Evolutionary conservation across 1,284 basidiomycete species (phyloP).

Genomic region (Rhodotorula sp.): DNA sequence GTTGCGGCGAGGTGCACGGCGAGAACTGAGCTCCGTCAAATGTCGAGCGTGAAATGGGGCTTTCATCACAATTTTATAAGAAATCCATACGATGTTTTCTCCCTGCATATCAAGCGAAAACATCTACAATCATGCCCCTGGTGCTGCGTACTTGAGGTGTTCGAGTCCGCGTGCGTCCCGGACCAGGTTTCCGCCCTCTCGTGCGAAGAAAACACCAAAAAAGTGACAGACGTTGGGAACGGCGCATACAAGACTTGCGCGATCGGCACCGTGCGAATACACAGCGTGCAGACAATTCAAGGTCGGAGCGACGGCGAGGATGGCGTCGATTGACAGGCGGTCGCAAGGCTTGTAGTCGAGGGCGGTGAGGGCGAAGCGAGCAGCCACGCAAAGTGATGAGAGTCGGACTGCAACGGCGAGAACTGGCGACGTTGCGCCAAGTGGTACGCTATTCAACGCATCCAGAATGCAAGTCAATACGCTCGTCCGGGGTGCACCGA

Average conservation of each 20-base stretch:
- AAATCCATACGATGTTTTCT: background rate
- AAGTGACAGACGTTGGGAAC: background rate
- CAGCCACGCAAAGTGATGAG: background rate
- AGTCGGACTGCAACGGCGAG: too few species aligned
- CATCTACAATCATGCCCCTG: background rate
- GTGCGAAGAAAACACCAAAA: background rate
- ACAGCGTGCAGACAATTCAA: background rate
- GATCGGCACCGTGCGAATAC: background rate
- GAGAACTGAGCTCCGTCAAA: background rate
- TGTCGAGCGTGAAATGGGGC: too few species aligned
- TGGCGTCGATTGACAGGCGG: background rate
- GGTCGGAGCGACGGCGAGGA: background rate
- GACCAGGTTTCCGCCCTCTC: background rate
- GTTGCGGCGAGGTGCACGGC: background rate
- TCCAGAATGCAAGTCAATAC: too few species aligned
- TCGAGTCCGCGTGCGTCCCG: background rate
- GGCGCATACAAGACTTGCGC: background rate
- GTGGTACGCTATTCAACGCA: too few species aligned
- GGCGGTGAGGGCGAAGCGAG: background rate
- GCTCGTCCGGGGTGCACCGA: too few species aligned
- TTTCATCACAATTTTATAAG: too few species aligned
- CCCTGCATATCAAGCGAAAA: background rate
- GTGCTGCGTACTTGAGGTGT: background rate
- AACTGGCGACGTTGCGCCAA: too few species aligned
- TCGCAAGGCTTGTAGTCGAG: background rate